phyloP scores from a whole-genome alignment of 805 yeast genomes.

The Kregervanrija pseudodelftensis region DNA sequence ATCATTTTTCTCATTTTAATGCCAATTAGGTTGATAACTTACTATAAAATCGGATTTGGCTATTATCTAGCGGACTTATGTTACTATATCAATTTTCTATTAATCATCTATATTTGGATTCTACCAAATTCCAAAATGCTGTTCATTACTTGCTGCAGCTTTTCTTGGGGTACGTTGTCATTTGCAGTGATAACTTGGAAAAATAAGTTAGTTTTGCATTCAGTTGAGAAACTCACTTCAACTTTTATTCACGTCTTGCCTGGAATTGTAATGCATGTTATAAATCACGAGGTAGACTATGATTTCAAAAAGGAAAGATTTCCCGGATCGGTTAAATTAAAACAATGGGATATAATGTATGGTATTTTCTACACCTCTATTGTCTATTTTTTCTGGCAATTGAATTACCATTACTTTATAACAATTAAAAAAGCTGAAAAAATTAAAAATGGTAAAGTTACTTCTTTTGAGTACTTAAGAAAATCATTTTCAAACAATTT shows the following conservation, averaged over 20 bases:
- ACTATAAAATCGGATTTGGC: constrained; percentile 71
- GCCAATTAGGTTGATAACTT: constrained; percentile 82
- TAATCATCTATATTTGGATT: constrained; percentile 72
- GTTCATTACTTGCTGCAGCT: constrained; percentile 77
- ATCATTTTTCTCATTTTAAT: constrained; percentile 50
- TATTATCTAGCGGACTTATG: constrained; percentile 90
- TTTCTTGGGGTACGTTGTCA: constrained; percentile 81
- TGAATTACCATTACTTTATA: constrained; percentile 82
- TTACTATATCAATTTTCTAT: constrained; percentile 74
- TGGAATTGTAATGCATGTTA: constrained; percentile 77
- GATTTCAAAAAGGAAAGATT: constrained; percentile 50
- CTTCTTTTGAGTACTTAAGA: constrained; percentile 81
- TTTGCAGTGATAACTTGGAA: constrained; percentile 97
- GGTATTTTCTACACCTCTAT: constrained; percentile 76
- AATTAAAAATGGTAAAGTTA: constrained; percentile 78
- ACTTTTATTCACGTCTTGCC: constrained; percentile 90
- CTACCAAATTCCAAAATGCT: constrained; percentile 67
- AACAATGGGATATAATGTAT: constrained; percentile 63
- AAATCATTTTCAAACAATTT: constrained; percentile 56
- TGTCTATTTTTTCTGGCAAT: constrained; percentile 86
- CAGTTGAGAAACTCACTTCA: constrained; percentile 86
- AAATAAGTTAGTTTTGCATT: constrained; percentile 85
- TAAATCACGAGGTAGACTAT: constrained; percentile 66
- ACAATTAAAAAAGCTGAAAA: constrained; percentile 72
- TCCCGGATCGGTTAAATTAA: constrained; percentile 69